Percentiles rank a stretch among this genome's conserved stretches.
phyloP scores from a whole-genome alignment of 148 eudicot species.

The Suaeda aralocaspica region DNA sequence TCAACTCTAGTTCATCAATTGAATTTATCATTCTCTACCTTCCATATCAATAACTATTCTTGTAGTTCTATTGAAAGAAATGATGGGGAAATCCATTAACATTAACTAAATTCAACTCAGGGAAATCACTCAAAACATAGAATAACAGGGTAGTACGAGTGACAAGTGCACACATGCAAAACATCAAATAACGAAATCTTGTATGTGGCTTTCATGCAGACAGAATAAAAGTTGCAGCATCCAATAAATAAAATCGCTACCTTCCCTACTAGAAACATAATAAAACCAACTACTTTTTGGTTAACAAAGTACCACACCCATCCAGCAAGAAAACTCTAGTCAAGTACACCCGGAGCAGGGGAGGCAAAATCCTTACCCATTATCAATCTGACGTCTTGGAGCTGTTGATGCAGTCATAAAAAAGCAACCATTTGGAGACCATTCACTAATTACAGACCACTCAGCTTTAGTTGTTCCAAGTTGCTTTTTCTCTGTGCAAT shows the following conservation, averaged over 20 bases:
- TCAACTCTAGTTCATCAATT: neutral
- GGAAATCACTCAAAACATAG: neutral
- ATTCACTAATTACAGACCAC: conserved; percentile 91
- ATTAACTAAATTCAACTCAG: no score
- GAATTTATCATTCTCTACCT: neutral
- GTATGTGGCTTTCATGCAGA: neutral
- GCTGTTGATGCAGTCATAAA: conserved; percentile 98
- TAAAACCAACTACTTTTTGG: no score
- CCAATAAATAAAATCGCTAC: neutral
- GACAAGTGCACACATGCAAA: no score
- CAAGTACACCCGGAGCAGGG: neutral
- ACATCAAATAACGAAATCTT: no score
- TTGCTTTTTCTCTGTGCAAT: conserved; percentile 74
- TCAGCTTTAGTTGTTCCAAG: conserved; percentile 84
- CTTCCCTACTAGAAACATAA: neutral
- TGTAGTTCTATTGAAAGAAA: neutral
- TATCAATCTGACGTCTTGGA: conserved; percentile 93
- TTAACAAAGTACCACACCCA: no score
- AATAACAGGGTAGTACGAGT: neutral
- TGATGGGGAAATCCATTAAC: neutral
- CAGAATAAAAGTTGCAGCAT: neutral
- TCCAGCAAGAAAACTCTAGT: neutral
- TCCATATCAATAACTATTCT: neutral
- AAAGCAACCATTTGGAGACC: conserved; percentile 93
- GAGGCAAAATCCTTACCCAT: conserved; percentile 54